phyloP scores from a whole-genome alignment of 441 rosid genomes.

The Eruca vesicaria region DNA sequence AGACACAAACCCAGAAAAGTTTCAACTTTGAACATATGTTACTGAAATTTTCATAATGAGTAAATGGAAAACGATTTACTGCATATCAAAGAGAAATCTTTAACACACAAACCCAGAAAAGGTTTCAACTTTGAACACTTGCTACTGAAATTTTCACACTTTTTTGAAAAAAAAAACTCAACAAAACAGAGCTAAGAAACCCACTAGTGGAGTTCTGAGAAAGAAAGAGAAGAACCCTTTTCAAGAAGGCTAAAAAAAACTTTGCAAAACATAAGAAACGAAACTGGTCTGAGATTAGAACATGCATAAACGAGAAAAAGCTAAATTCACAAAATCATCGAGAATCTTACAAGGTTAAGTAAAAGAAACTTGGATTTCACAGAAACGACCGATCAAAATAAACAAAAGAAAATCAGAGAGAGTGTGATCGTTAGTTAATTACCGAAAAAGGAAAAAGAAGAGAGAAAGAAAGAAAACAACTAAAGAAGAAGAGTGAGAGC shows the following conservation, averaged over 20 bases:
- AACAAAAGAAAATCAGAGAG: background rate
- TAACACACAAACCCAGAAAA: background rate
- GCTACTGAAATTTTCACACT: background rate
- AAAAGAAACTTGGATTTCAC: background rate
- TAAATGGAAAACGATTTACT: too few species aligned
- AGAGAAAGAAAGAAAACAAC: background rate
- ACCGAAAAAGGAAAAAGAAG: background rate
- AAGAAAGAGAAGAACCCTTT: background rate
- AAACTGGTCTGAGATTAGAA: background rate
- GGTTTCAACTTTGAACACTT: background rate
- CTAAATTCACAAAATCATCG: background rate
- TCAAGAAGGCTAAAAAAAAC: background rate
- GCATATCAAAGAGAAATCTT: too few species aligned
- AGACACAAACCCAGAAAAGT: too few species aligned
- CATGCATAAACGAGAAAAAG: slow-evolving; percentile 20
- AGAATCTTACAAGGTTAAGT: background rate
- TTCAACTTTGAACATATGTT: too few species aligned
- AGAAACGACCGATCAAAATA: background rate
- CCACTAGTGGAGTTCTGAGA: background rate
- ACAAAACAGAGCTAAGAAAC: background rate
- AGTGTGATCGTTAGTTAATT: background rate
- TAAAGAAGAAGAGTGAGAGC: background rate
- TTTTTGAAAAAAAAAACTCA: background rate
- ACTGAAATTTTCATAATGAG: too few species aligned
- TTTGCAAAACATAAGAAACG: slow-evolving; percentile 9